A percentile compares a stretch with the other conserved stretches of the same genome.
Evolutionary conservation across 1,284 basidiomycete genomes (phyloP).

Genomic region (Meripilus lineatus): DNA sequence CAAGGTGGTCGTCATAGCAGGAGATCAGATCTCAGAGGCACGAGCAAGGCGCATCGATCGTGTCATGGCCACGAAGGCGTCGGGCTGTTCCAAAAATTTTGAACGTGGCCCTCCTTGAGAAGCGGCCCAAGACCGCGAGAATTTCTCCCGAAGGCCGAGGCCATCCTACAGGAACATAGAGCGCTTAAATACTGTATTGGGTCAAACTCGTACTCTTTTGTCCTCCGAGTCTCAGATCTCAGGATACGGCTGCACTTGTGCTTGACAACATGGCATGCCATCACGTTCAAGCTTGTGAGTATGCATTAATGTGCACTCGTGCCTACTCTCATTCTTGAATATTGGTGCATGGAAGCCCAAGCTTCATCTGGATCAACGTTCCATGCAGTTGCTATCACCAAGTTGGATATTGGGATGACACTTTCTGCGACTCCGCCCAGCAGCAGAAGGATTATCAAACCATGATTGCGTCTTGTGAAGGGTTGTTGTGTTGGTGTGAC

Average conservation of each 20-base stretch:
- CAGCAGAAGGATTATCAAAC: slow-evolving; percentile 51
- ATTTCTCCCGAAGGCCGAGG: too few relatives aligned
- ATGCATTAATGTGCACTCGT: too few relatives aligned
- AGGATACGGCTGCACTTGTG: slow-evolving; percentile 37
- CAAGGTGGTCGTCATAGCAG: too few relatives aligned
- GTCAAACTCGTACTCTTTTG: slow-evolving; percentile 46
- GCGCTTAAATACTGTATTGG: slow-evolving; percentile 19
- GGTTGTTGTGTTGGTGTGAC: slow-evolving; percentile 46
- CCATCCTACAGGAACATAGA: too few relatives aligned
- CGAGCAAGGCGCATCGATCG: too few relatives aligned
- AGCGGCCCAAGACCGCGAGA: too few relatives aligned
- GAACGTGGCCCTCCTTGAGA: too few relatives aligned
- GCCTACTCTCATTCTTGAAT: slow-evolving; percentile 37
- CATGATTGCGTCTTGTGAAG: slow-evolving; percentile 45
- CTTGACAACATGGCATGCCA: slow-evolving; percentile 54
- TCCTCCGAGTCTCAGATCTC: slow-evolving; percentile 45
- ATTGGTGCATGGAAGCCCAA: slow-evolving; percentile 42
- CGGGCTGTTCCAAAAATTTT: too few relatives aligned
- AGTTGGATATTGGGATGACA: slow-evolving; percentile 55
- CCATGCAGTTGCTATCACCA: slow-evolving; percentile 55
- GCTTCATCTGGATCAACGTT: slow-evolving; percentile 49
- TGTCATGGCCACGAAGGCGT: too few relatives aligned
- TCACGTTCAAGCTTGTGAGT: slow-evolving; percentile 49
- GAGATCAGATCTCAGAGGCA: too few relatives aligned
- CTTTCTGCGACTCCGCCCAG: slow-evolving; percentile 48